These are phyloP conservation scores for Trichomonas vaginalis DNA, from an alignment of 208 protist species.

Conservation along the genomic window DNA sequence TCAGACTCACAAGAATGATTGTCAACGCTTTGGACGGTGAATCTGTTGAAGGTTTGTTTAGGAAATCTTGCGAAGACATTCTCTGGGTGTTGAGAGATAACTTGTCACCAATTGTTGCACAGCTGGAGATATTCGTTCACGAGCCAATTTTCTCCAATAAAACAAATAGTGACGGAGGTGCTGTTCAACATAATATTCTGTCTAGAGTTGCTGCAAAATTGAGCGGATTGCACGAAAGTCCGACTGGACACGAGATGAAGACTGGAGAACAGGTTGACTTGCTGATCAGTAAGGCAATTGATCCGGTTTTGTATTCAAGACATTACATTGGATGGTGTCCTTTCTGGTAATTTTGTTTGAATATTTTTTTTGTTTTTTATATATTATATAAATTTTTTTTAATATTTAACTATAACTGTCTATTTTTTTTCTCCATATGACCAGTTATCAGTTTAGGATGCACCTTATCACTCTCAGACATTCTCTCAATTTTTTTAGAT, in stretches of 20 bases:
- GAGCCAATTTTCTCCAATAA: not conserved
- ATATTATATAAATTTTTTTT: not conserved
- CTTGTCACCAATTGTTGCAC: not conserved
- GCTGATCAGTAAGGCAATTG: not conserved
- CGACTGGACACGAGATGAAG: not conserved
- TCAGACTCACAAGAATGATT: conserved; percentile 80
- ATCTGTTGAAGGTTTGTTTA: conserved; percentile 68
- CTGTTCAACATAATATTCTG: not conserved
- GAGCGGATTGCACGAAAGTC: not conserved
- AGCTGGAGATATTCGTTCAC: not conserved
- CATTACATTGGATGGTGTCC: not conserved
- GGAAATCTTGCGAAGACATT: conserved; percentile 57
- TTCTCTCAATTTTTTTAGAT: too few species aligned
- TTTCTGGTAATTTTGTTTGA: conserved; percentile 1
- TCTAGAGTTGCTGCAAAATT: not conserved
- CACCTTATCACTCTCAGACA: too few species aligned
- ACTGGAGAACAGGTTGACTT: not conserved
- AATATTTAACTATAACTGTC: too few species aligned
- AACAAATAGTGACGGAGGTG: not conserved
- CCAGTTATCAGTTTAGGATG: too few species aligned
- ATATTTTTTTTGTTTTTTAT: not conserved
- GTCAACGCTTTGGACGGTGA: conserved; percentile 73
- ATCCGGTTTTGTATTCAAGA: not conserved
- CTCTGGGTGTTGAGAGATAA: conserved; percentile 66
- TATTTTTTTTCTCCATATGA: too few species aligned